Base-by-base conservation (phyloP, 2,329 filamentous ascomycete species). In the Reticulascus tulasneorum region DNA sequence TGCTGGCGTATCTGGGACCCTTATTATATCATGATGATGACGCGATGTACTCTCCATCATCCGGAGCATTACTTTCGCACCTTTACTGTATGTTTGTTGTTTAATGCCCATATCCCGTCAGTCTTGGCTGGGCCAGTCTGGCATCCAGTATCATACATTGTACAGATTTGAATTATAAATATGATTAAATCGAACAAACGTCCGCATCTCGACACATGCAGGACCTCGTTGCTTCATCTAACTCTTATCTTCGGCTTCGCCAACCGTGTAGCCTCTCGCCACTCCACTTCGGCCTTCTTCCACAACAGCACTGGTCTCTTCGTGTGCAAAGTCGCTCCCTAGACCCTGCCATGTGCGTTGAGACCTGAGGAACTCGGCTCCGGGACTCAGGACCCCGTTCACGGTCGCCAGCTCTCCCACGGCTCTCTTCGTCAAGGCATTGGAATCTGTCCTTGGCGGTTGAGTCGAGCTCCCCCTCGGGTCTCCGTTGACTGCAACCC, bases 291-390 rank as follows among this genome's bases (percentile, higher is more conserved):
- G 77, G 2, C 93, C 93, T 62, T 95, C 82, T 61, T 96, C 82
- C 54, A 95, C 88, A 38, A 98, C 75, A 13, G 77, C 58, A 2
- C 84, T 82, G 37, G 84, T 67, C n/a, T 67, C 64, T 35, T 77
- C 71, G 11, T 66, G 66, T 61, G 73, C 70, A 51, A 89, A 94
- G 56, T 98, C 93, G 44, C 79, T 94, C 0, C 93, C 93, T 17
- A 98, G 63, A 0, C 93, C 93, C 53, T 84, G 84, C 93, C 93
- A 98, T 5, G 87, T 94, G 38, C 93, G 69, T 51, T 90, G 78
- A 4, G 83, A 85, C 21, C 83, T 77, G 45, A 98, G 64, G 49
- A 78, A 97, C 58, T 96, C 87, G 1, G 93, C 93, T 0, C 88
- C 93, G 1, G 93, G 93, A 29, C 91, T 97, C n/a, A 84, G 71